phyloP scores from a whole-genome alignment of 352 stramenopile species.

The Blastocystis sp. region DNA sequence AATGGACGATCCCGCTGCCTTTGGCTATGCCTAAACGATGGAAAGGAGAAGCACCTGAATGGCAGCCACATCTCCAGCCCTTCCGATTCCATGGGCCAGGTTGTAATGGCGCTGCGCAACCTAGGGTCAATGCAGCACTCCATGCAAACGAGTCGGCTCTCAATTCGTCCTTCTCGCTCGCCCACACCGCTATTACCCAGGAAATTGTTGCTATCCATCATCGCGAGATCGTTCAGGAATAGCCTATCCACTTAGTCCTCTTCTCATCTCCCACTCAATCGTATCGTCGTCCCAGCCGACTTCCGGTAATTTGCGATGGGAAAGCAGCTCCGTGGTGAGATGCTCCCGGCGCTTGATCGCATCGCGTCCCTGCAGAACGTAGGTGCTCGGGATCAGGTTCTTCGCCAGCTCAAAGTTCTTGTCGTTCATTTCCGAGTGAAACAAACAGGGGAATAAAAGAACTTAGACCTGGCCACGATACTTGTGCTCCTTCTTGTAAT shows the following conservation, averaged over 20 bases:
- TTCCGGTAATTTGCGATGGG: conserved; percentile 70
- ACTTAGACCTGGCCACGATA: conserved; percentile 28
- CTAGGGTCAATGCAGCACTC: not conserved
- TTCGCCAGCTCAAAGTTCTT: conserved; percentile 71
- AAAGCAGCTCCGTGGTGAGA: conserved; percentile 66
- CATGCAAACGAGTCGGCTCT: conserved; percentile 35
- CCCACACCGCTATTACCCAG: conserved; percentile 70
- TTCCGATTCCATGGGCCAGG: conserved; percentile 70
- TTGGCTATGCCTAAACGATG: conserved; percentile 50
- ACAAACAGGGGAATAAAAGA: conserved; percentile 27
- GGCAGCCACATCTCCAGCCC: conserved; percentile 70
- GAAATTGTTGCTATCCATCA: conserved; percentile 72
- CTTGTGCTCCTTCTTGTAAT: conserved; percentile 64
- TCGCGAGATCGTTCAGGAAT: conserved; percentile 66
- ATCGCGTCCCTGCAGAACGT: conserved; percentile 70
- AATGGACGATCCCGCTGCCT: conserved; percentile 70
- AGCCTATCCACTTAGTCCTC: not conserved
- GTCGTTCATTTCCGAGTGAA: conserved; percentile 54
- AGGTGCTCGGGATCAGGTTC: conserved; percentile 54
- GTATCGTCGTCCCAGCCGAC: conserved; percentile 70
- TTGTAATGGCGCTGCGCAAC: conserved; percentile 65
- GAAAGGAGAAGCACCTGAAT: conserved; percentile 37
- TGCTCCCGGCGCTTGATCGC: conserved; percentile 70
- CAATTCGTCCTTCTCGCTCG: conserved; percentile 69
- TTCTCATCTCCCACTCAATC: conserved; percentile 52